These are phyloP conservation scores for Helianthus annuus DNA, from an alignment of 129 eudicot species.

Conservation along the genomic window HanXRQr2.0-SUNRISE NC_035434.2:26938025-26938524, in stretches of 20 bases:
- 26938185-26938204: not conserved
- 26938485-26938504: slow-evolving; percentile 59
- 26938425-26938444: slow-evolving; percentile 57
- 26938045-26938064: not conserved
- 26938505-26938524: not conserved
- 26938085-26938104: not conserved
- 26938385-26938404: slow-evolving; percentile 95
- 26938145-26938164: not conserved
- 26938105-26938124: not conserved
- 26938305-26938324: not conserved
- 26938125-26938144: not conserved
- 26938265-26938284: not conserved
- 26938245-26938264: not conserved
- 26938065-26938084: not conserved
- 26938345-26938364: slow-evolving; percentile 64
- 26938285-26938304: not conserved
- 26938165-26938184: not conserved
- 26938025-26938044: not conserved
- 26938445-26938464: slow-evolving; percentile 91
- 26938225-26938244: not conserved
- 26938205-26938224: not conserved
- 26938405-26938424: slow-evolving; percentile 90
- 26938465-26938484: slow-evolving; percentile 98
- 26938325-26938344: not conserved
- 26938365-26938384: slow-evolving; percentile 92